Percentiles rank a stretch among this genome's conserved stretches.
These are phyloP conservation scores for Penicillium arizonense DNA, from an alignment of 495 filamentous ascomycete genomes.

Conservation along the genomic window DNA sequence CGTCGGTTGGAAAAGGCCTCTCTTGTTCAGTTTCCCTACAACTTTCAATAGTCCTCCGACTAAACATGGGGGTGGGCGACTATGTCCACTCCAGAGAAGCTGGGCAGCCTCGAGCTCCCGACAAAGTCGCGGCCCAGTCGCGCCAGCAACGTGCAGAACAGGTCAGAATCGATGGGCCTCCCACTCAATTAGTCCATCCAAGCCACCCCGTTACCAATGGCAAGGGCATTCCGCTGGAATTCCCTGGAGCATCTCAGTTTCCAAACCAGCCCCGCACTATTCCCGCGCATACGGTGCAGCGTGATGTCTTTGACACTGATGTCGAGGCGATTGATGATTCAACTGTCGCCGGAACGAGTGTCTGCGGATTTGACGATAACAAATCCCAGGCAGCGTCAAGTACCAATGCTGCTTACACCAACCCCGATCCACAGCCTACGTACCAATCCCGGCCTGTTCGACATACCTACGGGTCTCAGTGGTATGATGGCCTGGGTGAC, in stretches of 20 bases:
- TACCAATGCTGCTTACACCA: slow-evolving; percentile 15
- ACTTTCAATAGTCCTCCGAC: background rate
- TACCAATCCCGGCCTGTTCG: slow-evolving; percentile 28
- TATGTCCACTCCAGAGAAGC: slow-evolving; percentile 44
- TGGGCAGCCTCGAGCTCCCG: slow-evolving; percentile 29
- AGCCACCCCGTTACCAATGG: slow-evolving; percentile 16
- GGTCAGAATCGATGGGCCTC: slow-evolving; percentile 34
- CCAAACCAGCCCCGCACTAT: slow-evolving; percentile 13
- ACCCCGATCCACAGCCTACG: slow-evolving; percentile 19
- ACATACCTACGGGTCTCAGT: slow-evolving; percentile 30
- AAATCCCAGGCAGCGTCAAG: slow-evolving; percentile 26
- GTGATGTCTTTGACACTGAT: slow-evolving; percentile 46
- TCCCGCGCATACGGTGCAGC: slow-evolving; percentile 19
- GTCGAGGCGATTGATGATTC: slow-evolving; percentile 48
- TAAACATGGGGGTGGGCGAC: slow-evolving; percentile 44
- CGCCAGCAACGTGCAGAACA: slow-evolving; percentile 38
- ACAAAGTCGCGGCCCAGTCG: slow-evolving; percentile 20
- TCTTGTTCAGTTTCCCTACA: background rate
- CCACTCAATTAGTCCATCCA: slow-evolving; percentile 20
- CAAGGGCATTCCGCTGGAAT: slow-evolving; percentile 7
- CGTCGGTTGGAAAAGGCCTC: background rate
- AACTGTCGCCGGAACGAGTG: slow-evolving; percentile 43
- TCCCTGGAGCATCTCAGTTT: slow-evolving; percentile 17
- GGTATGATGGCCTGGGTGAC: slow-evolving; percentile 37
- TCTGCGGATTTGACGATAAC: slow-evolving; percentile 35